phyloP scores from a whole-genome alignment of 495 filamentous ascomycete genomes.

The Penicillium silybi region DNA sequence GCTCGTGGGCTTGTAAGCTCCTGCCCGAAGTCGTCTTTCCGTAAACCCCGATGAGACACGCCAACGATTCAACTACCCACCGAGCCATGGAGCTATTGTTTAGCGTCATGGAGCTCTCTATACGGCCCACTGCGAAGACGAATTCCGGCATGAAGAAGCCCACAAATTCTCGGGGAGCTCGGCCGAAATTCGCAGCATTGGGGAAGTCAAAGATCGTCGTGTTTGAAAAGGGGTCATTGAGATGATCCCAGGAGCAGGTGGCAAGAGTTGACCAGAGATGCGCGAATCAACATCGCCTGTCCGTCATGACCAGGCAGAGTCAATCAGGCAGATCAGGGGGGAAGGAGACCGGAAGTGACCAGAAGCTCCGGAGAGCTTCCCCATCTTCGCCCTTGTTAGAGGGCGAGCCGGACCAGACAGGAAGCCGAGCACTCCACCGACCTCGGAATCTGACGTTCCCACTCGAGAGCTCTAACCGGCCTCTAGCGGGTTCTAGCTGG shows the following conservation, averaged over 20 bases:
- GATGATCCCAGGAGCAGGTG: not conserved
- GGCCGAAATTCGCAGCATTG: not conserved
- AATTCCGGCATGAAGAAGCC: not conserved
- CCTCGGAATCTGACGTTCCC: constrained; percentile 17
- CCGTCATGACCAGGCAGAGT: not conserved
- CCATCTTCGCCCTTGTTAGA: constrained; percentile 4
- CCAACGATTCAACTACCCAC: constrained; percentile 1
- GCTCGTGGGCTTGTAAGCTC: no score
- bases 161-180: not conserved
- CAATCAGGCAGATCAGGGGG: not conserved
- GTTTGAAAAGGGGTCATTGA: not conserved
- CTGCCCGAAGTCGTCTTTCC: not conserved
- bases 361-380: constrained; percentile 11
- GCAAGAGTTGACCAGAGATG: not conserved
- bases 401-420: not conserved
- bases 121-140: not conserved
- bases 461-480: constrained; percentile 11
- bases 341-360: constrained; percentile 2
- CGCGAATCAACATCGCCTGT: not conserved
- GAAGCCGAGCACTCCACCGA: constrained; percentile 7
- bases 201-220: not conserved
- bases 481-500: constrained; percentile 28
- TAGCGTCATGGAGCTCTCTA: not conserved
- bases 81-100: constrained; percentile 7
- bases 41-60: constrained; percentile 1